Evolutionary conservation across 331 rosid genomes (phyloP).

Genomic region (Malus hybrid): DNA sequence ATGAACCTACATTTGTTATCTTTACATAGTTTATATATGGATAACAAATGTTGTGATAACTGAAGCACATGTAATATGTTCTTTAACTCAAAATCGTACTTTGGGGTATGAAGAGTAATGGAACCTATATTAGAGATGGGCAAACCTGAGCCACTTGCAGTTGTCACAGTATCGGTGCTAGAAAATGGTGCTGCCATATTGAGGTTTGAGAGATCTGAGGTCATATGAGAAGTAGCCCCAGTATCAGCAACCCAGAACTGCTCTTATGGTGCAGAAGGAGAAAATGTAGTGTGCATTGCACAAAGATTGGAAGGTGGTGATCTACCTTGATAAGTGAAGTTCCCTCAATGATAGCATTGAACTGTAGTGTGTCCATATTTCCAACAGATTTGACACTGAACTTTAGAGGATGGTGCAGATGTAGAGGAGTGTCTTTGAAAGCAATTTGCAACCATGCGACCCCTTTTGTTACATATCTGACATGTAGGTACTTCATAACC

Average conservation of each 20-base stretch:
- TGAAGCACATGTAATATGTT: too few relatives aligned
- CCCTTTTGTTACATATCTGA: too few relatives aligned
- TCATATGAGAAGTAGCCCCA: background rate
- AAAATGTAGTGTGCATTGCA: background rate
- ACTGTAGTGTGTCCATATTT: background rate
- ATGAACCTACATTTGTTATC: background rate
- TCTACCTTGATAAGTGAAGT: background rate
- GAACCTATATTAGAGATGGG: background rate
- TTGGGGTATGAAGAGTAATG: background rate
- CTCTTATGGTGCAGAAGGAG: background rate
- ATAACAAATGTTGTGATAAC: background rate
- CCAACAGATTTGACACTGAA: too few relatives aligned
- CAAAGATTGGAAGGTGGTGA: background rate
- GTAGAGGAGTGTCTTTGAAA: too few relatives aligned
- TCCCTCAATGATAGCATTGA: background rate
- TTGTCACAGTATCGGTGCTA: accelerated
- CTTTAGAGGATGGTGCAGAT: too few relatives aligned
- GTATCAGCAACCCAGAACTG: background rate
- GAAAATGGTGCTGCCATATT: background rate
- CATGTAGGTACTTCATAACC: too few relatives aligned
- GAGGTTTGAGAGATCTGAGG: background rate
- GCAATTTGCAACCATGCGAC: too few relatives aligned
- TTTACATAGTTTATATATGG: background rate
- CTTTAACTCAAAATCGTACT: too few relatives aligned
- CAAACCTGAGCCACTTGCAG: background rate